Conservation (phyloP, 2,329 filamentous ascomycete species). For the Mariannaea elegans region DNA sequence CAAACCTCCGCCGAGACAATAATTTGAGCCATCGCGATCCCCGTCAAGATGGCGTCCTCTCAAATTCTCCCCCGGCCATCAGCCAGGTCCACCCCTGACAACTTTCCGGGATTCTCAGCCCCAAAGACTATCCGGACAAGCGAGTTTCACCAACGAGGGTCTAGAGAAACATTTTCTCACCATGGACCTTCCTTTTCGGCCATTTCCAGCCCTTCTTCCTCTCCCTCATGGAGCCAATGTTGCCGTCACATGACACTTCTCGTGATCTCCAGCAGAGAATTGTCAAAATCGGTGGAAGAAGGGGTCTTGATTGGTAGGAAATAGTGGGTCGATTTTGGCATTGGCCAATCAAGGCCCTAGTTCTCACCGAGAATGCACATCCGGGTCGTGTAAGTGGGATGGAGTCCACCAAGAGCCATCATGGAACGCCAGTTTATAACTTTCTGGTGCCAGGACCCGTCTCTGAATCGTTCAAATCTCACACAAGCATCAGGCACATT, state of each 20-base stretch:
- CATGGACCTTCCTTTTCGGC: constrained; percentile 23
- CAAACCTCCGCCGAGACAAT: constrained; percentile 20
- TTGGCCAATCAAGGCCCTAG: constrained; percentile 40
- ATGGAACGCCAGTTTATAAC: constrained; percentile 51
- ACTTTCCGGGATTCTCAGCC: constrained; percentile 24
- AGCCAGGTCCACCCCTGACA: constrained; percentile 23
- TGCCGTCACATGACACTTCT: constrained; percentile 33
- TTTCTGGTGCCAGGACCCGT: constrained; percentile 50
- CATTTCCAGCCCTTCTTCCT: constrained; percentile 17
- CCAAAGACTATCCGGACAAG: constrained; percentile 19
- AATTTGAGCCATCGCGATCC: background rate
- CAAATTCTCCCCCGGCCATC: constrained; percentile 13
- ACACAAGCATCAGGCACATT: constrained; percentile 51
- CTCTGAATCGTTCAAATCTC: constrained; percentile 51
- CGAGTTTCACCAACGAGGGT: constrained; percentile 20
- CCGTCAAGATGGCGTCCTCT: constrained; percentile 16
- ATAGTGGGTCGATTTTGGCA: constrained; percentile 25
- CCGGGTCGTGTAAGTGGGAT: constrained; percentile 50
- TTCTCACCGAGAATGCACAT: constrained; percentile 37
- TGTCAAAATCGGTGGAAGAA: constrained; percentile 44
- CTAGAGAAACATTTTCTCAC: constrained; percentile 20
- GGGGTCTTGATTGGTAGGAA: constrained; percentile 43
- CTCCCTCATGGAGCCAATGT: constrained; percentile 20
- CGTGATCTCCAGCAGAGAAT: constrained; percentile 23
- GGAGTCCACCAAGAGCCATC: constrained; percentile 46